A percentile compares a stretch with the other conserved stretches of the same genome.
Evolutionary conservation across 208 protist genomes (phyloP).

Genomic region (Leishmania tropica): DNA sequence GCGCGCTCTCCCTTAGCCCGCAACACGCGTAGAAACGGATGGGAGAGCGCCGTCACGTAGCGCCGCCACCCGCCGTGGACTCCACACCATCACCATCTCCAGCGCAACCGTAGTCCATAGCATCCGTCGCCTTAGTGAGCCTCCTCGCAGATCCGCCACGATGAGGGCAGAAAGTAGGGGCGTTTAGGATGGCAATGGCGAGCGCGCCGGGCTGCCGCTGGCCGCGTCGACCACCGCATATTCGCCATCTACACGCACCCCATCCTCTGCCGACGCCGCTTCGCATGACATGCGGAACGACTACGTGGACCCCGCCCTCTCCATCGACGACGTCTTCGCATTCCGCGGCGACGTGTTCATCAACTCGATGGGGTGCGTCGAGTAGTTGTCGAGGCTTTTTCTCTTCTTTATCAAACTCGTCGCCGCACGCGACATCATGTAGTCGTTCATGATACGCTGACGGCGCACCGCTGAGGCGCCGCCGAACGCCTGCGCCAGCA

Average conservation of each 20-base stretch:
- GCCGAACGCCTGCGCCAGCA: slow-evolving; percentile 73
- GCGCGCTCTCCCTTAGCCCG: neutral
- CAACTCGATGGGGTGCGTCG: slow-evolving; percentile 74
- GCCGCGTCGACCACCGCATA: neutral
- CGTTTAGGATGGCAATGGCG: neutral
- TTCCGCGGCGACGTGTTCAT: slow-evolving; percentile 61
- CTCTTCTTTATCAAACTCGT: slow-evolving; percentile 30
- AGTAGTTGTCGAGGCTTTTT: slow-evolving; percentile 52
- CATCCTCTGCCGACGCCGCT: neutral
- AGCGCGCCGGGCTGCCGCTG: neutral
- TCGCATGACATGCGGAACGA: neutral
- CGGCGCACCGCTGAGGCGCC: slow-evolving; percentile 51
- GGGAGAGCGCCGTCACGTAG: neutral
- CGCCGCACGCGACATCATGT: slow-evolving; percentile 27
- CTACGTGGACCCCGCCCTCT: neutral
- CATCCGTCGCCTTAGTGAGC: neutral
- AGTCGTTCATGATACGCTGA: slow-evolving; percentile 41
- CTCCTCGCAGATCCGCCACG: neutral
- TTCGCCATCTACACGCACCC: slow-evolving; percentile 9
- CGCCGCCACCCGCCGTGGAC: neutral
- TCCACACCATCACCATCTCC: neutral
- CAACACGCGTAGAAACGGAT: neutral
- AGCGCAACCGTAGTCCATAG: neutral
- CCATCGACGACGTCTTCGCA: slow-evolving; percentile 9
- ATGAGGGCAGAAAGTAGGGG: neutral